A percentile compares a stretch with the other conserved stretches of the same genome.
These are phyloP conservation scores for Candida lessepsii DNA, from an alignment of 805 yeast genomes.

Conservation along the genomic window DNA sequence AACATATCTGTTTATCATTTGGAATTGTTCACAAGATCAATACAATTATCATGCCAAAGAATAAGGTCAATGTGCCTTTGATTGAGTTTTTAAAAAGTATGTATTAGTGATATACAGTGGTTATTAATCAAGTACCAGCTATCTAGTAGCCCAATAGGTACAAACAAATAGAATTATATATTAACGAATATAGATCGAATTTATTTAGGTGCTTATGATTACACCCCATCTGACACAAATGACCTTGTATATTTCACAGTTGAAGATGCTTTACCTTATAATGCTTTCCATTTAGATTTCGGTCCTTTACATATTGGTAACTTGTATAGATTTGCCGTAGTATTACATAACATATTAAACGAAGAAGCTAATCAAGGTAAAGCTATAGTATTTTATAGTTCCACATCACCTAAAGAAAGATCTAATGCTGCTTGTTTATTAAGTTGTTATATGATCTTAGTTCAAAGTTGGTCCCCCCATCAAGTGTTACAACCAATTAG, in stretches of 20 bases:
- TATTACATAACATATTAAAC: slow-evolving; percentile 85
- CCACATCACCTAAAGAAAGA: slow-evolving; percentile 75
- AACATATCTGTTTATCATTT: slow-evolving; percentile 4
- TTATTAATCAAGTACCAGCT: too few species aligned
- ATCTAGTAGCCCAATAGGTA: not conserved
- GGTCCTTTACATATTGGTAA: slow-evolving; percentile 96
- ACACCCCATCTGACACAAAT: slow-evolving; percentile 71
- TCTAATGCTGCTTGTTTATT: slow-evolving; percentile 93
- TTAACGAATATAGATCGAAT: slow-evolving; percentile 57
- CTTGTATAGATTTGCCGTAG: slow-evolving; percentile 91
- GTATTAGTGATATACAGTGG: too few species aligned
- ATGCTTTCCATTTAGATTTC: slow-evolving; percentile 93
- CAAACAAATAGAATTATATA: slow-evolving; percentile 9
- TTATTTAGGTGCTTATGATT: slow-evolving; percentile 86
- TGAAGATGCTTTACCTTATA: slow-evolving; percentile 88
- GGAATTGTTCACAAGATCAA: not conserved
- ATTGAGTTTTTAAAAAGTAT: slow-evolving; percentile 45
- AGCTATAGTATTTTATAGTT: slow-evolving; percentile 87
- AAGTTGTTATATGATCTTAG: slow-evolving; percentile 91
- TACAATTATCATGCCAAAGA: slow-evolving; percentile 6
- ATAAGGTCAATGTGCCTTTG: slow-evolving; percentile 28
- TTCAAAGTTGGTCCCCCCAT: slow-evolving; percentile 98
- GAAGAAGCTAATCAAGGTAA: slow-evolving; percentile 80
- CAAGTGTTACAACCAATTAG: slow-evolving; percentile 93
- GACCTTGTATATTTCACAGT: slow-evolving; percentile 84